Conservation (phyloP, 1,284 basidiomycete species). For the Polyporus tsugae region DNA sequence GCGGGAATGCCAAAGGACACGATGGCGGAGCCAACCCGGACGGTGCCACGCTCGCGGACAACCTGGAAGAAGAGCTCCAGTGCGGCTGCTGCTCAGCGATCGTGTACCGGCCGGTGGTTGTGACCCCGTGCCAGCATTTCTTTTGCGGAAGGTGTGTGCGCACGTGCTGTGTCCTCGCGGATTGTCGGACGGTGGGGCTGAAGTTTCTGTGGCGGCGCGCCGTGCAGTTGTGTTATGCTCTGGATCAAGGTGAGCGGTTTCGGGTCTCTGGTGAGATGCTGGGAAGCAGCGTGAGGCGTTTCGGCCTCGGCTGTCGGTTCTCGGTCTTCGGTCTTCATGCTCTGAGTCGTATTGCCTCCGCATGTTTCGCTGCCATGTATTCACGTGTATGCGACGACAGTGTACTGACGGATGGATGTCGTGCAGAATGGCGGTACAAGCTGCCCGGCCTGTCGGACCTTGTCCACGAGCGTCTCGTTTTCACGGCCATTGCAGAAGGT, state of each 20-base stretch:
- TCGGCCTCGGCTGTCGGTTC: neutral
- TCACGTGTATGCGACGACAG: neutral
- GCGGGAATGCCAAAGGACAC: slow-evolving; percentile 34
- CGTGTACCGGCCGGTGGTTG: slow-evolving; percentile 78
- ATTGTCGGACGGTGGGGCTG: neutral
- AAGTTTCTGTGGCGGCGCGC: slow-evolving; percentile 9
- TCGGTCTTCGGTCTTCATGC: neutral
- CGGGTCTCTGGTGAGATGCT: neutral
- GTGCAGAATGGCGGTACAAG: slow-evolving; percentile 79
- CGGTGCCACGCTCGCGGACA: slow-evolving; percentile 56
- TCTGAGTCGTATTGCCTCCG: neutral
- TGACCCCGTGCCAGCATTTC: slow-evolving; percentile 83
- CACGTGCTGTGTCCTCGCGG: neutral
- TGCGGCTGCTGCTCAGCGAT: slow-evolving; percentile 85
- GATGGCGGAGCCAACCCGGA: slow-evolving; percentile 34
- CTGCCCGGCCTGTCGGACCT: slow-evolving; percentile 77
- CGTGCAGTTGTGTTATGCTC: slow-evolving; percentile 70
- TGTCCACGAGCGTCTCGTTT: slow-evolving; percentile 69
- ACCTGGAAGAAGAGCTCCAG: slow-evolving; percentile 75
- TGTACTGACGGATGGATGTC: slow-evolving; percentile 21
- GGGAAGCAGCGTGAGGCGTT: neutral
- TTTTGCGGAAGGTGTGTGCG: slow-evolving; percentile 79
- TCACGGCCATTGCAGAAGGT: slow-evolving; percentile 75
- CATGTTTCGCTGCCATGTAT: neutral
- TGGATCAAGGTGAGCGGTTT: slow-evolving; percentile 76